Evolutionary conservation across 2,329 filamentous ascomycete genomes (phyloP).

Genomic region (Fusarium dimerum): DNA sequence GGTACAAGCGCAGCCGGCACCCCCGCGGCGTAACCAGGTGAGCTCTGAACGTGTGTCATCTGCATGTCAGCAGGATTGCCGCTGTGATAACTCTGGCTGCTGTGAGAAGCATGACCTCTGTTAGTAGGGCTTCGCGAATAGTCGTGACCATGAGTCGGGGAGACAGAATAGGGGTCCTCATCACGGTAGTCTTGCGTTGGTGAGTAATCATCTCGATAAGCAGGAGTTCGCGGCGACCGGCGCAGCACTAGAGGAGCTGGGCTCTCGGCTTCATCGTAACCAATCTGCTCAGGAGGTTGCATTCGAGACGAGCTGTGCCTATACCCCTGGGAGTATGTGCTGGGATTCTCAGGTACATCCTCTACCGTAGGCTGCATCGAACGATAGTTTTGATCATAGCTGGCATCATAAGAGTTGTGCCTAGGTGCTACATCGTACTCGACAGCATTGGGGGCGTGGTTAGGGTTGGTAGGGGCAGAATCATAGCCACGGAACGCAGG

Average conservation of each 20-base stretch:
- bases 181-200: slow-evolving; percentile 26
- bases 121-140: slow-evolving; percentile 36
- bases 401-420: slow-evolving; percentile 53
- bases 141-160: slow-evolving; percentile 36
- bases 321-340: slow-evolving; percentile 27
- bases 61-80: slow-evolving; percentile 40
- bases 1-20: slow-evolving; percentile 61
- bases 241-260: slow-evolving; percentile 49
- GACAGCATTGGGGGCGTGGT: slow-evolving; percentile 29
- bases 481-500: slow-evolving; percentile 55
- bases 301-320: slow-evolving; percentile 26
- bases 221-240: slow-evolving; percentile 28
- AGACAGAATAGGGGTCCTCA: slow-evolving; percentile 31
- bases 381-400: slow-evolving; percentile 47
- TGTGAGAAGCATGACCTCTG: slow-evolving; percentile 31
- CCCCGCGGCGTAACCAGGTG: slow-evolving; percentile 44
- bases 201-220: slow-evolving; percentile 25
- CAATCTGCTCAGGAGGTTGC: slow-evolving; percentile 38
- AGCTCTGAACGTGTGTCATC: slow-evolving; percentile 32
- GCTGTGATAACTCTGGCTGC: slow-evolving; percentile 34
- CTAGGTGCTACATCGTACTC: slow-evolving; percentile 41
- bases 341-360: slow-evolving; percentile 59
- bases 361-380: slow-evolving; percentile 65
- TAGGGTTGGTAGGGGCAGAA: slow-evolving; percentile 41
- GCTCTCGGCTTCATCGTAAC: slow-evolving; percentile 41